Percentiles rank a stretch among this genome's conserved stretches.
Conservation (phyloP, 2,329 filamentous ascomycete species). For the Arthrocladium fulminans region DNA sequence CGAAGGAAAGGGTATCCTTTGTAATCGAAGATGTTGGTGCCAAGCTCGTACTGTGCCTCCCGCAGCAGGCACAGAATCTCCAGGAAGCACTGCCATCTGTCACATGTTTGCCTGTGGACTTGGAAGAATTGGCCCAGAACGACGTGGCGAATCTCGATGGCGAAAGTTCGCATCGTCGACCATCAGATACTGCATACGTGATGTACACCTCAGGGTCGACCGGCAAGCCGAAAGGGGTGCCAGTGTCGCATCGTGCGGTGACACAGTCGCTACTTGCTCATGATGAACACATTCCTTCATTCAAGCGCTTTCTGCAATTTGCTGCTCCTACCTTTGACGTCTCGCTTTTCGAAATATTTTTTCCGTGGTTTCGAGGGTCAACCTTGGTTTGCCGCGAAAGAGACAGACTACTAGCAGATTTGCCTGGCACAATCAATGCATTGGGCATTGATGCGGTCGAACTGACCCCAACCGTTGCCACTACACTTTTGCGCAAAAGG, state of each 20-base stretch:
- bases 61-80: slow-evolving; percentile 24
- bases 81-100: slow-evolving; percentile 14
- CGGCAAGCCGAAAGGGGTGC: slow-evolving; percentile 79
- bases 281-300: slow-evolving; percentile 64
- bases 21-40: slow-evolving; percentile 71
- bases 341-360: slow-evolving; percentile 91
- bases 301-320: slow-evolving; percentile 79
- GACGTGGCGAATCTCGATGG: neutral
- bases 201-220: slow-evolving; percentile 93
- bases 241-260: slow-evolving; percentile 67
- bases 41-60: slow-evolving; percentile 56
- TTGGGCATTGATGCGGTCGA: slow-evolving; percentile 75
- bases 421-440: slow-evolving; percentile 56
- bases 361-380: slow-evolving; percentile 63
- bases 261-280: slow-evolving; percentile 79
- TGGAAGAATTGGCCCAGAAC: slow-evolving; percentile 1
- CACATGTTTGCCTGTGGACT: slow-evolving; percentile 36
- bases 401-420: slow-evolving; percentile 61
- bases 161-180: neutral
- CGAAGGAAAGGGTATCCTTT: slow-evolving; percentile 66
- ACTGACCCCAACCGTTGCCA: slow-evolving; percentile 78
- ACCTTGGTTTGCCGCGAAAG: slow-evolving; percentile 67
- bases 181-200: slow-evolving; percentile 55
- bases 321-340: slow-evolving; percentile 90
- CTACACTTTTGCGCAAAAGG: slow-evolving; percentile 63